Evolutionary conservation across 345 rosid genomes (phyloP).

Genomic region (Gossypium ekmanianum): DNA sequence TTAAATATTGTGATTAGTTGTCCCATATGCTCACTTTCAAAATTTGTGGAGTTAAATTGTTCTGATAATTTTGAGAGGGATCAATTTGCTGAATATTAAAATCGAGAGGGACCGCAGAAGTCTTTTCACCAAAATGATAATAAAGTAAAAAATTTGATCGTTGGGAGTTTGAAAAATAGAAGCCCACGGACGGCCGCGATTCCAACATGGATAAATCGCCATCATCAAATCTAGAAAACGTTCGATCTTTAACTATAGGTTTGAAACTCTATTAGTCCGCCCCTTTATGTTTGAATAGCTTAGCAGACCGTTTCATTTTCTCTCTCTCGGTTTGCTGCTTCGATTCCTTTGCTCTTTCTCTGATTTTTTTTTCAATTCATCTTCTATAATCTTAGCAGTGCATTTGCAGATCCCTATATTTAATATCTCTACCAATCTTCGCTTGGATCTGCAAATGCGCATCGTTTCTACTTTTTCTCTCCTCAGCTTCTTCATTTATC

Average conservation of each 20-base stretch:
- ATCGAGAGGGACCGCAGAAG: no score
- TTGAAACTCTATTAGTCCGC: slow-evolving; percentile 50
- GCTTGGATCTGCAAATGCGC: slow-evolving; percentile 44
- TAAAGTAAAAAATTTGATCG: slow-evolving; percentile 30
- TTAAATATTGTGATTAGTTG: no score
- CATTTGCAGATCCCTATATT: slow-evolving; percentile 27
- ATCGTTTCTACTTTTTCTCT: slow-evolving; percentile 16
- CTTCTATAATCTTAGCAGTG: slow-evolving; percentile 1
- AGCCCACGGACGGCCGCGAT: slow-evolving; percentile 37
- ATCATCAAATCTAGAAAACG: slow-evolving; percentile 25
- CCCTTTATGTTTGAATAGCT: slow-evolving; percentile 58
- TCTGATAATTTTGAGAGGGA: no score
- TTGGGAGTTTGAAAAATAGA: slow-evolving; percentile 31
- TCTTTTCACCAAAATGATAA: no score
- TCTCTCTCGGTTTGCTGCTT: slow-evolving; percentile 17
- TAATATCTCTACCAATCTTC: slow-evolving; percentile 9
- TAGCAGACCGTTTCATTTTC: slow-evolving; percentile 43
- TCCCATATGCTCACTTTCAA: no score
- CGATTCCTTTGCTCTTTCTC: neutral
- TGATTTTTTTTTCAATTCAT: neutral
- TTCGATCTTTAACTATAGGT: slow-evolving; percentile 42
- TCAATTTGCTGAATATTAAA: no score
- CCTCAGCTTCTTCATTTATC: slow-evolving; percentile 14
- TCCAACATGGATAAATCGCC: slow-evolving; percentile 17
- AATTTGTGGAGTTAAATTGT: no score